phyloP scores from a whole-genome alignment of 1,284 basidiomycete genomes.

The Dichomitus squalens region DNA sequence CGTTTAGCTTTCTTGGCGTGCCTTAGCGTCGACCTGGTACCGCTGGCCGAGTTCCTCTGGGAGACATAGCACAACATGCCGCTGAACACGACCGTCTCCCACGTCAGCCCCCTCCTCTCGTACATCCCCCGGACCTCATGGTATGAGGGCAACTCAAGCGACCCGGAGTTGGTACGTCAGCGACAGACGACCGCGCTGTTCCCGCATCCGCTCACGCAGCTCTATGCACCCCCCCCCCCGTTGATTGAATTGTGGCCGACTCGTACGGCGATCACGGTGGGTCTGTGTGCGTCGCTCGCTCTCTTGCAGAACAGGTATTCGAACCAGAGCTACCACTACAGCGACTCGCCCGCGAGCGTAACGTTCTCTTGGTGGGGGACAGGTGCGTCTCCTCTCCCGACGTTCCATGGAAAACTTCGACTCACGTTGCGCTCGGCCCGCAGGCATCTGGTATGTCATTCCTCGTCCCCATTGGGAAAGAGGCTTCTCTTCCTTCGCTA shows the following conservation, averaged over 20 bases:
- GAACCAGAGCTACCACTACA: constrained; percentile 23
- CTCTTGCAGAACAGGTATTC: constrained; percentile 7
- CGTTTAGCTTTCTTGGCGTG: not conserved
- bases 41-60: constrained; percentile 8
- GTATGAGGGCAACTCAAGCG: constrained; percentile 15
- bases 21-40: not conserved
- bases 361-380: constrained; percentile 28
- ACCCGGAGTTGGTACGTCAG: constrained; percentile 22
- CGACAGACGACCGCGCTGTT: not conserved
- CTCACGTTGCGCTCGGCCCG: not conserved
- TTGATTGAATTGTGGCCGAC: not conserved
- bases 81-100: constrained; percentile 29
- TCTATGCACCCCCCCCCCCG: no score
- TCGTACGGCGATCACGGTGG: not conserved
- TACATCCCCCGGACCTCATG: constrained; percentile 28
- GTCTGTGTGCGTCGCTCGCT: not conserved
- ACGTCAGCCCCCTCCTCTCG: constrained; percentile 28
- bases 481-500: not conserved
- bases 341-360: constrained; percentile 22
- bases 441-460: constrained; percentile 21
- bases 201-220: not conserved
- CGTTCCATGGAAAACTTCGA: not conserved
- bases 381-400: constrained; percentile 10
- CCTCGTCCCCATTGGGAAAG: not conserved
- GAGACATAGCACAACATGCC: constrained; percentile 14